These are phyloP conservation scores for Trichoderma oligosporum DNA, from an alignment of 2,329 filamentous ascomycete species.

Conservation along the genomic window DNA sequence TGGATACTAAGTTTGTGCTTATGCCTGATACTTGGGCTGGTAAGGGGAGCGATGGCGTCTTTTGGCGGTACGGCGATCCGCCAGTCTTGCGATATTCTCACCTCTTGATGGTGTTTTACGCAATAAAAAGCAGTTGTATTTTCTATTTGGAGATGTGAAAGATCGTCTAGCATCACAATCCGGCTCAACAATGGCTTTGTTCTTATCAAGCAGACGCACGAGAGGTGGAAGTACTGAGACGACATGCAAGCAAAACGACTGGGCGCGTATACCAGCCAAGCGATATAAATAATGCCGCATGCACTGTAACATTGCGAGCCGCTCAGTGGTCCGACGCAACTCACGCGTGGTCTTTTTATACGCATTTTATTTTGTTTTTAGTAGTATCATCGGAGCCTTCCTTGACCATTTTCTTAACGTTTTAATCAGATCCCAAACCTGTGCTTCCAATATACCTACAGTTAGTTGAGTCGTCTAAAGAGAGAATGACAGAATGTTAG, in stretches of 20 bases:
- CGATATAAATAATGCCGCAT: neutral
- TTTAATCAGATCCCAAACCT: constrained; percentile 39
- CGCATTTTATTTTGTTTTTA: constrained; percentile 36
- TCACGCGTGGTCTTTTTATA: constrained; percentile 18
- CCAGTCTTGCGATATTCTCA: constrained; percentile 29
- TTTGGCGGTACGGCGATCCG: constrained; percentile 27
- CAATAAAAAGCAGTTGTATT: constrained; percentile 28
- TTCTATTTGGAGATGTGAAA: constrained; percentile 24
- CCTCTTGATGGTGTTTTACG: constrained; percentile 31
- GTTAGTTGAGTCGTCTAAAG: constrained; percentile 29
- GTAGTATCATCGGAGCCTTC: constrained; percentile 36
- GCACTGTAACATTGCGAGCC: neutral
- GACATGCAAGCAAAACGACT: neutral
- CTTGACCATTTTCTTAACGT: constrained; percentile 37
- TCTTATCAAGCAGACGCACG: constrained; percentile 23
- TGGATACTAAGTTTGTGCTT: constrained; percentile 67
- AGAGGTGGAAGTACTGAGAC: constrained; percentile 19
- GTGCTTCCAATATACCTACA: constrained; percentile 30
- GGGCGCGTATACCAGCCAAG: constrained; percentile 1
- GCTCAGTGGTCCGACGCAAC: neutral
- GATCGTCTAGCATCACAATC: constrained; percentile 20
- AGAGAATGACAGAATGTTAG: constrained; percentile 17
- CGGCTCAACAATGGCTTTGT: constrained; percentile 23
- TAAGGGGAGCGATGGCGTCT: constrained; percentile 35
- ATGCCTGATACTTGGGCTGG: constrained; percentile 31